These are phyloP conservation scores for Phytophthora europaea DNA, from an alignment of 352 stramenopile species.

Conservation along the genomic window DNA sequence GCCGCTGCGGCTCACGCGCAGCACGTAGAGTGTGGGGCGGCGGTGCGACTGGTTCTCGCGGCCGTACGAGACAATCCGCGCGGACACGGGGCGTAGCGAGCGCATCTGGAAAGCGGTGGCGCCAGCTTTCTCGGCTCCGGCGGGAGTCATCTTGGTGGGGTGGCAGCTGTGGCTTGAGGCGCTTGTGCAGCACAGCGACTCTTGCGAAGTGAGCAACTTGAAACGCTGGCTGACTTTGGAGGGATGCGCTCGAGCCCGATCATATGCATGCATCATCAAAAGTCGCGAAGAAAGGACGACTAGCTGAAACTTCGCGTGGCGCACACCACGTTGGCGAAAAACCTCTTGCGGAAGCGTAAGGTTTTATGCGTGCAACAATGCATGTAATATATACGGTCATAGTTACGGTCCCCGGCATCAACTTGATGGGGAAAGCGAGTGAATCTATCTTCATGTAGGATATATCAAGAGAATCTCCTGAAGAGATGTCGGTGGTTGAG, in stretches of 20 bases:
- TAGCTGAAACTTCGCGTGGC: neutral
- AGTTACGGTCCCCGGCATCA: constrained; percentile 1
- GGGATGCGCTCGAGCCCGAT: constrained; percentile 25
- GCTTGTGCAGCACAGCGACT: constrained; percentile 16
- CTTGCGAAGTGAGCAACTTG: constrained; percentile 43
- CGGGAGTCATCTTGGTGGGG: constrained; percentile 4
- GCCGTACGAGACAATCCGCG: constrained; percentile 76
- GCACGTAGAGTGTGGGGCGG: constrained; percentile 77
- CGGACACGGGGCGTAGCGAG: constrained; percentile 67
- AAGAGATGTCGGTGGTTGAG: neutral
- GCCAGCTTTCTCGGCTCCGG: constrained; percentile 15
- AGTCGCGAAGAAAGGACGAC: neutral
- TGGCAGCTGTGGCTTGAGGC: neutral
- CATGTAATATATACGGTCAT: constrained; percentile 3
- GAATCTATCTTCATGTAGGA: neutral
- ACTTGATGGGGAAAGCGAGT: constrained; percentile 2
- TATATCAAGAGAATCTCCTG: neutral
- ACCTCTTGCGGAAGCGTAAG: neutral
- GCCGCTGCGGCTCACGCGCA: constrained; percentile 65
- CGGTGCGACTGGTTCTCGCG: constrained; percentile 52
- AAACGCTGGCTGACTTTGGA: constrained; percentile 6
- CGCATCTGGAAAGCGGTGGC: constrained; percentile 47
- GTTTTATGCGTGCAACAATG: neutral
- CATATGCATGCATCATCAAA: constrained; percentile 27
- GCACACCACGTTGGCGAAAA: neutral